Conservation (phyloP, 148 eudicot species). For the Agrostemma githago region DNA sequence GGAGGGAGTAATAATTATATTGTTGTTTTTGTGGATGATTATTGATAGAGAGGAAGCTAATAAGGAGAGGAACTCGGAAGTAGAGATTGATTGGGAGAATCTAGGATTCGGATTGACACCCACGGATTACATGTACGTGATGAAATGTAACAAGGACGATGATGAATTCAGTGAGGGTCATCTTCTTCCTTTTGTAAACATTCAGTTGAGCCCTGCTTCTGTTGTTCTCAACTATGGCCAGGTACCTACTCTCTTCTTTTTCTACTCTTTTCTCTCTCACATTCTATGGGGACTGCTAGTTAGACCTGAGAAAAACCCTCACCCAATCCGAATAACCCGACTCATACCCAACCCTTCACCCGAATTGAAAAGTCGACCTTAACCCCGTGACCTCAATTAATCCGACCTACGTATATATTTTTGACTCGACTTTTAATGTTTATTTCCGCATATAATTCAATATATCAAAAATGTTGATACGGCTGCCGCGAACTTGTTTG, state of each 20-base stretch:
- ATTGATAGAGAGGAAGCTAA: constrained; percentile 1
- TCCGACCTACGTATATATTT: no score
- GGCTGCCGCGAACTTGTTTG: no score
- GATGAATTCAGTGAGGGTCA: constrained; percentile 48
- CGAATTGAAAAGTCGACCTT: no score
- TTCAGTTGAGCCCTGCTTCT: constrained; percentile 27
- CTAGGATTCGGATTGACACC: constrained; percentile 57
- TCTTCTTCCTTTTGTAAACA: constrained; percentile 17
- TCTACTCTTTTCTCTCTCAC: not conserved
- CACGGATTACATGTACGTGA: constrained; percentile 68
- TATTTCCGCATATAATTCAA: no score
- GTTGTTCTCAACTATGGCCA: constrained; percentile 23
- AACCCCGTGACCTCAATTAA: no score
- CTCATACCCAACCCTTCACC: no score
- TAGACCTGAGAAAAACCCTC: no score
- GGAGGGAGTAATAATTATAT: no score
- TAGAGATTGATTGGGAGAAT: constrained; percentile 58
- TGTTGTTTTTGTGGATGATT: not conserved
- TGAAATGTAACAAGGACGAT: constrained; percentile 45
- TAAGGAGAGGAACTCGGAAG: constrained; percentile 28
- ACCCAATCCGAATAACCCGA: no score
- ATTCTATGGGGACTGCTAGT: no score
- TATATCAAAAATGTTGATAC: no score
- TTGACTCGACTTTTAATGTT: no score
- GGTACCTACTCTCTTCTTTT: not conserved